Conservation (phyloP, 2,329 filamentous ascomycete species). For the Ceratocystis diversiconidia region DNA sequence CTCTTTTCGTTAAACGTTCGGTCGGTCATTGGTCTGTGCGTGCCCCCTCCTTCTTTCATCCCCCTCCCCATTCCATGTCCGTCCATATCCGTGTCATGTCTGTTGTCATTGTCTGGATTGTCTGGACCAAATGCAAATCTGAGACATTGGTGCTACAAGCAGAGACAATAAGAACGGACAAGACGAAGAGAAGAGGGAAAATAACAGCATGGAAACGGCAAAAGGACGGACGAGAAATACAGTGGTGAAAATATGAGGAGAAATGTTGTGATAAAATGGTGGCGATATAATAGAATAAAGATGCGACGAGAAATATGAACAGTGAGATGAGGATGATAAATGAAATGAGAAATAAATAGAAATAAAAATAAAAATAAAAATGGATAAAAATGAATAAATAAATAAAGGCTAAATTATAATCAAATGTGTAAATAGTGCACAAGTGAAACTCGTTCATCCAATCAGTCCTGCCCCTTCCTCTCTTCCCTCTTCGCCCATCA, state of each 20-base stretch:
- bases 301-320: not conserved
- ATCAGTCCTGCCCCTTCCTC: not conserved
- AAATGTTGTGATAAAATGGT: not conserved
- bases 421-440: not conserved
- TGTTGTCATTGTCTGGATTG: conserved; percentile 5
- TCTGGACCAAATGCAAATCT: conserved; percentile 2
- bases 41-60: not conserved
- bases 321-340: not conserved
- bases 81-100: conserved; percentile 6
- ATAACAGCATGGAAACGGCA: not conserved
- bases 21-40: not conserved
- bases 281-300: not conserved
- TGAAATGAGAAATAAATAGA: not conserved
- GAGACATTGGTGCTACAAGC: conserved; percentile 3
- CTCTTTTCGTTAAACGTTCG: not conserved
- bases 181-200: not conserved
- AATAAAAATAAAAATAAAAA: not conserved
- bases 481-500: not conserved
- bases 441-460: conserved; percentile 6
- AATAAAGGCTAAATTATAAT: not conserved
- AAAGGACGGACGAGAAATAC: not conserved
- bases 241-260: not conserved
- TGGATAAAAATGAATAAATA: not conserved
- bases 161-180: not conserved
- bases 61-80: not conserved